These are phyloP conservation scores for Gossypium thurberi DNA, from an alignment of 345 rosid species.

Conservation along the genomic window DNA sequence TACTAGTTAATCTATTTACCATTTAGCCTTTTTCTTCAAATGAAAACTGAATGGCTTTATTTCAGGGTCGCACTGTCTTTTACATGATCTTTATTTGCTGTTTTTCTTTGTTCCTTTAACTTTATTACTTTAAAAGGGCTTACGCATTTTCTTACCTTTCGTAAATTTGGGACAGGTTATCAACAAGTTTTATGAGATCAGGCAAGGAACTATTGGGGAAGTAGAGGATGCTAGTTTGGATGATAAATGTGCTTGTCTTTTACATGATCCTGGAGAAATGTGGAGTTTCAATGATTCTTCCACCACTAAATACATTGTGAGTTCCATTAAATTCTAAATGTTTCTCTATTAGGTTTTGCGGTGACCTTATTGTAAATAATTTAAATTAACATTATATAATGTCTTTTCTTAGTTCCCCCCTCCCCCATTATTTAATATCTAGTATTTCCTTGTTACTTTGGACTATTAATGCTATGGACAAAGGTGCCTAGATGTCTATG, in stretches of 20 bases:
- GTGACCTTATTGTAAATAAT: background rate
- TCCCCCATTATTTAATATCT: background rate
- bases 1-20: background rate
- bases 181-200: slow-evolving; percentile 63
- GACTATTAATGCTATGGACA: background rate
- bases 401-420: background rate
- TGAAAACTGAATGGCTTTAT: background rate
- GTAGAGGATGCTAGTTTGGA: slow-evolving; percentile 46
- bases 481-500: slow-evolving; percentile 4
- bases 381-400: background rate
- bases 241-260: slow-evolving; percentile 59
- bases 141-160: background rate
- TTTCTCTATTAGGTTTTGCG: background rate
- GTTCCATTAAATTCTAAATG: slow-evolving; percentile 19
- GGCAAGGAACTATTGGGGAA: slow-evolving; percentile 43
- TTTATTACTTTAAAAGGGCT: background rate
- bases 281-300: slow-evolving; percentile 87
- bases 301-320: slow-evolving; percentile 74
- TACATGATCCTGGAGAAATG: slow-evolving; percentile 59
- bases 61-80: background rate
- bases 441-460: background rate
- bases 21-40: background rate
- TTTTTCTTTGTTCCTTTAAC: background rate
- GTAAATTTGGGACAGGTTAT: slow-evolving; percentile 44
- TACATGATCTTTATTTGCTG: background rate